Percentiles rank a stretch among this genome's conserved stretches.
phyloP scores from a whole-genome alignment of 345 rosid species.

The Carallia pectinifolia region DNA sequence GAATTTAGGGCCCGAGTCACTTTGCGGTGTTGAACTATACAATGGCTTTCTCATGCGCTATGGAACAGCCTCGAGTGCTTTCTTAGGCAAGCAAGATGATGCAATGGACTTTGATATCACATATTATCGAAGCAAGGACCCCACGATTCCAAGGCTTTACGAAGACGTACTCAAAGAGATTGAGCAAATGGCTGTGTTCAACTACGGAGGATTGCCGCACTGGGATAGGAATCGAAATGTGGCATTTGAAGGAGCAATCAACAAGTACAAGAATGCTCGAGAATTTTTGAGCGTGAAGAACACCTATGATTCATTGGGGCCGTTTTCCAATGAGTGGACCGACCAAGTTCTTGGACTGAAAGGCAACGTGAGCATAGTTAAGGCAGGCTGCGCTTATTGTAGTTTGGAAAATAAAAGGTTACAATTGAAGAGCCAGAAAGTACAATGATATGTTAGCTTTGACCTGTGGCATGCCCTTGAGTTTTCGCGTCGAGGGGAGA shows the following conservation, averaged over 20 bases:
- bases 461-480: constrained; percentile 28
- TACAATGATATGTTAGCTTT: no score
- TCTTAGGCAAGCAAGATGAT: constrained; percentile 68
- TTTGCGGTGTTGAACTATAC: constrained; percentile 61
- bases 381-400: constrained; percentile 78
- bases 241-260: constrained; percentile 38
- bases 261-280: constrained; percentile 40
- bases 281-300: constrained; percentile 54
- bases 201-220: constrained; percentile 70
- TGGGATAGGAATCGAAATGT: constrained; percentile 84
- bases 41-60: constrained; percentile 76
- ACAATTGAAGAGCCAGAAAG: no score
- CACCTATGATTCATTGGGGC: constrained; percentile 55
- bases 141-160: constrained; percentile 57
- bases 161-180: constrained; percentile 72
- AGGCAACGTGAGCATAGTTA: constrained; percentile 10
- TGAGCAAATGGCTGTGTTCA: constrained; percentile 73
- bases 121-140: constrained; percentile 65
- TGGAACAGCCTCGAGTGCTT: constrained; percentile 65
- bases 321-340: constrained; percentile 80
- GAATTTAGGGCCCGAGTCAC: constrained; percentile 37
- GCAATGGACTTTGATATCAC: constrained; percentile 73
- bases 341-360: constrained; percentile 59
- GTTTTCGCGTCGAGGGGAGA: no score
- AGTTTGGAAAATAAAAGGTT: no score